Evolutionary conservation across 2,329 filamentous ascomycete genomes (phyloP), one percentile per base, ranked within the genome.

Genomic region (Teratosphaeria viscida): DNA sequence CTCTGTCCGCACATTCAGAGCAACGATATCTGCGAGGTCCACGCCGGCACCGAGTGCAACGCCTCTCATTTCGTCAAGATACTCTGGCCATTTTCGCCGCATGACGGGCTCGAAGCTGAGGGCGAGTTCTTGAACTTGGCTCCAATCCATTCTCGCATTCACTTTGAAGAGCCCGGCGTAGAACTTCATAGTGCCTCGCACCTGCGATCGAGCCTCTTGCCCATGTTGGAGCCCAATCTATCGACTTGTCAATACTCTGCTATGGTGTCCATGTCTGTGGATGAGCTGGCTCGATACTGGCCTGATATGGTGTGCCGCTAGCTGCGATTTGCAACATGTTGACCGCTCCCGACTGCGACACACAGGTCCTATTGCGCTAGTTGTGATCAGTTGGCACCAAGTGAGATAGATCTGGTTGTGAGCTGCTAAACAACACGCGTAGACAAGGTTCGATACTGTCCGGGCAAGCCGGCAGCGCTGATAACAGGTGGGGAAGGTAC

Each of bases 1-100:
- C 68, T 84, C 82, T 0, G 79, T 83, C 1, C 82, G 75, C 5
- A 82, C 77, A 59, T 85, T 85, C 11, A 85, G 69, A 1, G 82
- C 81, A 1, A 85, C 68, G n/a, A 85, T 77, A 54, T 83, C 80
- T 2, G 79, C 67, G 1, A 84, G 64, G 0, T 73, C 63, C 7
- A 77, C 67, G 0, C 66, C 70, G 0, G 81, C 75, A 2, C 82
- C 82, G 1, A 79, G 74, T 0, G 82, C 81, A 49, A 85, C 35
- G 54, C 71, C 71, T 56, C 65, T 62, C 70, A 79, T 78, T 61
- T 79, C 77, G 43, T 76, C 71, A 7, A 77, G 70, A 59, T 75
- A 77, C 0, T 66, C 68, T 1, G 76, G 77, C 73, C 75, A 78
- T 63, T 73, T 73, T 7, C 67, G 63, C 47, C 73, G 68, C 1